Conservation (phyloP, 2,329 filamentous ascomycete species). For the Alternaria panax region DNA sequence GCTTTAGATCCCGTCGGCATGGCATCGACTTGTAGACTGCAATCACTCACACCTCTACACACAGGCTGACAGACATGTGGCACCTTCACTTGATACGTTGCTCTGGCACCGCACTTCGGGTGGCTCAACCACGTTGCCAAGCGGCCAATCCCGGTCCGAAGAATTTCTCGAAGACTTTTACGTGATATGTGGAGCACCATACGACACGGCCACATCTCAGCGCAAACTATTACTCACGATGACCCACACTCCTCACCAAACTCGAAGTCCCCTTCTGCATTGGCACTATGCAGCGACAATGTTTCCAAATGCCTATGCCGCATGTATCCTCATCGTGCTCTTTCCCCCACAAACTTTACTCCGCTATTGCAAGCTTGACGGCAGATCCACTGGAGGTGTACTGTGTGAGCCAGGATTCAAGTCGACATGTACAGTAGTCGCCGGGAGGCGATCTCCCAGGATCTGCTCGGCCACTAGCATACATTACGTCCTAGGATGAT, state of each 20-base stretch:
- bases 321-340: conserved; percentile 25
- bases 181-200: conserved; percentile 40
- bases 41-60: conserved; percentile 4
- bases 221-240: conserved; percentile 38
- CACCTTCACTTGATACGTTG: neutral
- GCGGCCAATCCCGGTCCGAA: conserved; percentile 26
- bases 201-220: conserved; percentile 28
- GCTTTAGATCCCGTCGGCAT: conserved; percentile 6
- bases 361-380: conserved; percentile 23
- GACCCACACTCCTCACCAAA: conserved; percentile 36
- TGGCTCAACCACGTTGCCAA: conserved; percentile 27
- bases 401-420: conserved; percentile 10
- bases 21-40: conserved; percentile 7
- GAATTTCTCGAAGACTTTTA: conserved; percentile 42
- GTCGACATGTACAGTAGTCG: neutral
- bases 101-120: conserved; percentile 13
- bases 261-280: conserved; percentile 15
- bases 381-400: conserved; percentile 8
- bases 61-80: neutral
- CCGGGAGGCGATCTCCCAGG: conserved; percentile 28
- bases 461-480: conserved; percentile 35
- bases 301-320: conserved; percentile 21
- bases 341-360: conserved; percentile 37
- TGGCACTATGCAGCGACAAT: conserved; percentile 13
- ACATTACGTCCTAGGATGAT: conserved; percentile 27